Percentiles rank a stretch among this genome's conserved stretches.
Evolutionary conservation across 257 asterid species (phyloP).

Genomic region (Capsicum baccatum): DNA sequence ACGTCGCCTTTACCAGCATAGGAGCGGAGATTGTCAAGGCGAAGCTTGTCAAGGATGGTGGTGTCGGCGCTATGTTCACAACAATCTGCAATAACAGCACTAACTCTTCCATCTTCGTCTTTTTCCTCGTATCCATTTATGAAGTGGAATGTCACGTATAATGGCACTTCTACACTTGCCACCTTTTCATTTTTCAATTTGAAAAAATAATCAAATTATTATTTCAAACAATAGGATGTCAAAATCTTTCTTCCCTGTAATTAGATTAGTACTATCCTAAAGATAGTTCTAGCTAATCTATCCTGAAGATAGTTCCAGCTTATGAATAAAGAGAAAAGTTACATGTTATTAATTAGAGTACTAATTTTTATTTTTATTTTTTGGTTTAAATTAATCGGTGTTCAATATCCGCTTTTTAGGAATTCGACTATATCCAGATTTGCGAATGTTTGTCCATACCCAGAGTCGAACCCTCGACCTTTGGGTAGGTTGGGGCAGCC

Average conservation of each 20-base stretch:
- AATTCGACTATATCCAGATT: too few relatives aligned
- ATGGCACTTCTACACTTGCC: conserved; percentile 94
- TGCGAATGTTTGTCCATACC: too few relatives aligned
- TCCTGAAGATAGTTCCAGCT: background rate
- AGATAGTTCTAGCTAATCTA: background rate
- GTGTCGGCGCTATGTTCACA: conserved; percentile 92
- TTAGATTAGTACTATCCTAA: background rate
- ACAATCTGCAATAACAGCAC: conserved; percentile 78
- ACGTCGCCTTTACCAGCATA: conserved; percentile 70
- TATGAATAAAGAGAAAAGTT: background rate
- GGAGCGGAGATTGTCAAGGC: conserved; percentile 73
- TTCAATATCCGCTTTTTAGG: too few relatives aligned
- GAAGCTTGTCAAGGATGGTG: conserved; percentile 74
- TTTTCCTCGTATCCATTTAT: conserved; percentile 95
- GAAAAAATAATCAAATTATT: background rate
- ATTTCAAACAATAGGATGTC: background rate
- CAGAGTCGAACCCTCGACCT: too few relatives aligned
- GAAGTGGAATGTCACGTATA: conserved; percentile 84
- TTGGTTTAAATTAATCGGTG: too few relatives aligned
- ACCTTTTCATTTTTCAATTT: conserved; percentile 51
- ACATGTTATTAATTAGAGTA: background rate
- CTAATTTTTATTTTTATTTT: background rate
- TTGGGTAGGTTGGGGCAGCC: too few relatives aligned
- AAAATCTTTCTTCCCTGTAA: background rate
- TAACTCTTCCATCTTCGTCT: conserved; percentile 85